These are phyloP conservation scores for Mortierella sp. DNA, from an alignment of 371 early-diverging fungal genomes.

Conservation along the genomic window DNA sequence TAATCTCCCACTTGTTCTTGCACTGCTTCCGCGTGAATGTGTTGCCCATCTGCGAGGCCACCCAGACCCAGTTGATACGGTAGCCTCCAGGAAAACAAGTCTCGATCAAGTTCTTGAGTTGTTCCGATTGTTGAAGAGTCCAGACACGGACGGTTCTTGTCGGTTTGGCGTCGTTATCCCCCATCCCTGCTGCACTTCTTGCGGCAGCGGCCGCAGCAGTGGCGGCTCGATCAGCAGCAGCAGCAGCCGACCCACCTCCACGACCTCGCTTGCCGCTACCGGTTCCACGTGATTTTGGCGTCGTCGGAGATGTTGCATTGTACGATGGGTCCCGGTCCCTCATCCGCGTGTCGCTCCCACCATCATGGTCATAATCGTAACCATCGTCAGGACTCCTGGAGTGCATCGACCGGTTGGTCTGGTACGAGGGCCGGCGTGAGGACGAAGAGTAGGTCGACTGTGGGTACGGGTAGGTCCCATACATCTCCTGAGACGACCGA, in stretches of 20 bases:
- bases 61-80: slow-evolving; percentile 58
- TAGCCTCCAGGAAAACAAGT: slow-evolving; percentile 50
- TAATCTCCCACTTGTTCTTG: slow-evolving; percentile 57
- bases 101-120: slow-evolving; percentile 49
- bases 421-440: slow-evolving; percentile 1
- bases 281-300: slow-evolving; percentile 12
- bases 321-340: slow-evolving; percentile 8
- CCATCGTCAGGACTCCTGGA: slow-evolving; percentile 2
- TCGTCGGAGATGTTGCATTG: slow-evolving; percentile 9
- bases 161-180: slow-evolving; percentile 32
- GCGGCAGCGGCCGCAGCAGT: slow-evolving; percentile 3
- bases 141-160: slow-evolving; percentile 48
- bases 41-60: slow-evolving; percentile 55
- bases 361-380: neutral
- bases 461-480: neutral
- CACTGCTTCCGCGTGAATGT: slow-evolving; percentile 55
- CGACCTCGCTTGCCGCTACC: neutral
- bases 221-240: slow-evolving; percentile 1
- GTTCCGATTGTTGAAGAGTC: slow-evolving; percentile 51
- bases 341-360: slow-evolving; percentile 9
- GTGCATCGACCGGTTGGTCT: neutral
- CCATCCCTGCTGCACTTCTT: slow-evolving; percentile 11
- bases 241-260: neutral
- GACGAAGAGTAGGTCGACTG: neutral
- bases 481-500: slow-evolving; percentile 36